These are phyloP conservation scores for Scheffersomyces parashehatae DNA, from an alignment of 1,139 yeast genomes.

Conservation along the genomic window DNA sequence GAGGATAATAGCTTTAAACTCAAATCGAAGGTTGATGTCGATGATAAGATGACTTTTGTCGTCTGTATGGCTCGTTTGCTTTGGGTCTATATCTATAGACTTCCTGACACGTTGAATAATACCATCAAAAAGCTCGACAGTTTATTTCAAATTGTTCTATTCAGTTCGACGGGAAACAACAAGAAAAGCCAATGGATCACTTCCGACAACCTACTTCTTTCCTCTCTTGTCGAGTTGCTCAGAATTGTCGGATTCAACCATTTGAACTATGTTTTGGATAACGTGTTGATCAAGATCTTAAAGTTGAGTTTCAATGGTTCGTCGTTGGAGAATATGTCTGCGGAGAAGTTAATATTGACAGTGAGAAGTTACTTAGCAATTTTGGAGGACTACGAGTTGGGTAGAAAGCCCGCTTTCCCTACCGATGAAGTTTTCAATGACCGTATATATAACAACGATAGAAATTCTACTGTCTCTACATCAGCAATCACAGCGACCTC, in stretches of 20 bases:
- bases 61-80: constrained; percentile 69
- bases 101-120: constrained; percentile 84
- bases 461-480: neutral
- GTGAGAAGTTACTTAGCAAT: constrained; percentile 71
- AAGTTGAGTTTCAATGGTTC: constrained; percentile 56
- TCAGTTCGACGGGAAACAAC: constrained; percentile 38
- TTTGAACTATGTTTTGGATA: constrained; percentile 76
- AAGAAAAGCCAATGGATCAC: constrained; percentile 75
- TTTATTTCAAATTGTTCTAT: constrained; percentile 57
- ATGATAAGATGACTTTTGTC: constrained; percentile 64
- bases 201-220: constrained; percentile 59
- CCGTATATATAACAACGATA: constrained; percentile 13
- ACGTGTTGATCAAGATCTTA: constrained; percentile 64
- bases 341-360: constrained; percentile 72
- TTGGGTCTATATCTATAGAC: constrained; percentile 88
- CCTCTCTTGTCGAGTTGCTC: constrained; percentile 68
- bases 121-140: constrained; percentile 61
- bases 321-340: constrained; percentile 59
- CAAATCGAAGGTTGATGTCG: constrained; percentile 44
- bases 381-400: constrained; percentile 57
- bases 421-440: constrained; percentile 51
- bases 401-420: constrained; percentile 74
- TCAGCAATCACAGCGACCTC: neutral
- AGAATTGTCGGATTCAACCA: constrained; percentile 79
- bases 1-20: constrained; percentile 49